Percentiles rank a stretch among this genome's conserved stretches.
phyloP scores from a whole-genome alignment of 2,329 filamentous ascomycete species.

The Peltaster fructicola region DNA sequence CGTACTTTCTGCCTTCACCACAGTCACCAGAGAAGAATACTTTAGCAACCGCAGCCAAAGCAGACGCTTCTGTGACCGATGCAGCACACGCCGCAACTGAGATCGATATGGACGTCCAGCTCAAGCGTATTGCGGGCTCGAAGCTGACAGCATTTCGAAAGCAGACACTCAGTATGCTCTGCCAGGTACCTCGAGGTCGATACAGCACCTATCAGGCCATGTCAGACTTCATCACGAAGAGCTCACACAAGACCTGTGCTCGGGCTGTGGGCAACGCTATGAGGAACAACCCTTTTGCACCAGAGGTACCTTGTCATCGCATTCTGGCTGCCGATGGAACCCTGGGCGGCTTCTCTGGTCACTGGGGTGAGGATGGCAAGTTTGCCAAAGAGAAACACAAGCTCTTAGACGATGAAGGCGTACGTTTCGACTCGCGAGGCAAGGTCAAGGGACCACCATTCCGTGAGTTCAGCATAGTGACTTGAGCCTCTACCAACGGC shows the following conservation, averaged over 20 bases:
- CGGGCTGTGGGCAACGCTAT: conserved; percentile 25
- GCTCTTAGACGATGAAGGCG: conserved; percentile 25
- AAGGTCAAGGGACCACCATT: conserved; percentile 25
- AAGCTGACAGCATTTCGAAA: conserved; percentile 32
- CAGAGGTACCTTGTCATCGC: conserved; percentile 26
- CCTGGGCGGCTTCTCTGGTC: conserved; percentile 35
- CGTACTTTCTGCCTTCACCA: too few relatives aligned
- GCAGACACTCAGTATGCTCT: conserved; percentile 17
- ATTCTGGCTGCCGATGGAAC: conserved; percentile 19
- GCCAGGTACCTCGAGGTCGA: conserved; percentile 17
- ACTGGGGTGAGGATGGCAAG: conserved; percentile 29
- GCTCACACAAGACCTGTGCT: conserved; percentile 19
- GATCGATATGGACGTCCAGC: conserved; percentile 10
- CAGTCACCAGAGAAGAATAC: conserved; percentile 2
- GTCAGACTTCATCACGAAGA: conserved; percentile 15
- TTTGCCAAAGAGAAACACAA: conserved; percentile 25
- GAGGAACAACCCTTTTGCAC: conserved; percentile 25
- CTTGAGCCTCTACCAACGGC: too few relatives aligned
- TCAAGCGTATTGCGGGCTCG: conserved; percentile 26
- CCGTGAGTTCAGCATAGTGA: conserved; percentile 17
- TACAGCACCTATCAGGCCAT: conserved; percentile 22
- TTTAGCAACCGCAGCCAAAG: conserved; percentile 1
- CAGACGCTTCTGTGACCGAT: too few relatives aligned
- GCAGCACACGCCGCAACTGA: conserved; percentile 1
- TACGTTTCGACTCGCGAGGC: conserved; percentile 26